Evolutionary conservation across 129 eudicot genomes (phyloP), one percentile per base, ranked within the genome.

Genomic region (Centrapalus pauciflorus): DNA sequence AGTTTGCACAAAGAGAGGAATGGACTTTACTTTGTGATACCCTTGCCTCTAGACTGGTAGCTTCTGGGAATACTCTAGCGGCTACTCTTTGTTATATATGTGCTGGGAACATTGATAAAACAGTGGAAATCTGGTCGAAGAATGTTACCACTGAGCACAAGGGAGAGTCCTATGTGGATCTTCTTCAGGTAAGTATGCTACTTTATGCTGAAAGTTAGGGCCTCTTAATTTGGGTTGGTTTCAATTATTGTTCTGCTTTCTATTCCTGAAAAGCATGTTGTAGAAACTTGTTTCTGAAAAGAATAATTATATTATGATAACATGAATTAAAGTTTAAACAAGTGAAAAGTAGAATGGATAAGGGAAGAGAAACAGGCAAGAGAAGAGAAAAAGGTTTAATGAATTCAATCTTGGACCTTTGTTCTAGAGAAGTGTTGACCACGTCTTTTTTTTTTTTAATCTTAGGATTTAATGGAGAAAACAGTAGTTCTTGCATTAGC

Each of bases 391-490:
- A 41, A 41, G 19, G 49, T 41, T 41, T 41, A 41, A 41, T 41
- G 17, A 41, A 41, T 41, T 41, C 19, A n/a, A 11, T 41, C 12
- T 74, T 14, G 16, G 11, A 24, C n/a, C 38, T 26, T 7, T 14
- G 27, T n/a, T 24, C 64, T 48, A 10, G 58, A 12, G 19, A 10
- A 32, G 27, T 48, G 37, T 62, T 27, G 45, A 58, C n/a, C n/a
- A n/a, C n/a, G n/a, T 27, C 57, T 46, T 54, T n/a, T 48, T 11
- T 37, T 16, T 11, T 61, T 30, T 19, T 26, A 50, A 29, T 65
- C 32, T 64, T 62, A 92, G 98, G 91, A 88, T 85, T 80, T 92
- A 33, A 92, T 92, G 98, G 98, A 92, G 74, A 92, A 92, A 87
- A 92, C 95, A 5, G 88, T 92, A 21, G 90, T 92, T 61, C 83